Conservation (phyloP, 495 filamentous ascomycete species). For the Sordaria brevicollis region DNA sequence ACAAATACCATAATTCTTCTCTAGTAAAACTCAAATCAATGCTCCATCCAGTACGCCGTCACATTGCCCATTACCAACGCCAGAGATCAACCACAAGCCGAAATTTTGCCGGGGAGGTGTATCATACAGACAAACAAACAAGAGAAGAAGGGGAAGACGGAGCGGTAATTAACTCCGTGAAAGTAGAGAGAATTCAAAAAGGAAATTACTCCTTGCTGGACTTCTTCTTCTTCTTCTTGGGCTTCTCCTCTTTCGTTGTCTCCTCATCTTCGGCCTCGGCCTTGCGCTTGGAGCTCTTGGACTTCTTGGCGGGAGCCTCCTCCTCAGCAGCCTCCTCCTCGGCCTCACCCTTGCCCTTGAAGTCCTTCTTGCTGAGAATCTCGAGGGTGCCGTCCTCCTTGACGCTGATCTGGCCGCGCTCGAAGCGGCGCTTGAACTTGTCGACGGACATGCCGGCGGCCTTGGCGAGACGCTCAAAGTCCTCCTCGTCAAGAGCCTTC, state of each 20-base stretch:
- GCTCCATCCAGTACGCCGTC: constrained; percentile 15
- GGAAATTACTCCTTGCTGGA: constrained; percentile 25
- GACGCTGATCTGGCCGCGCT: constrained; percentile 53
- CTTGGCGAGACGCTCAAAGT: constrained; percentile 44
- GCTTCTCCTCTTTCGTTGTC: constrained; percentile 28
- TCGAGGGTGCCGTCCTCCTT: constrained; percentile 45
- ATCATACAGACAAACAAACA: constrained; percentile 24
- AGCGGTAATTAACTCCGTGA: neutral
- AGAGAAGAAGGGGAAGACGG: constrained; percentile 3
- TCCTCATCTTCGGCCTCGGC: constrained; percentile 18
- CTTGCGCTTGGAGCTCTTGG: constrained; percentile 36
- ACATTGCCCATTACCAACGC: constrained; percentile 22
- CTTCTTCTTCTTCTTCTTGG: constrained; percentile 40
- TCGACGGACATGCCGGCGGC: constrained; percentile 52
- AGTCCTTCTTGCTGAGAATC: constrained; percentile 55
- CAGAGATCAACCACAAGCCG: constrained; percentile 16
- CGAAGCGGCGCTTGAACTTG: constrained; percentile 55
- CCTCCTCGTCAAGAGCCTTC: constrained; percentile 38
- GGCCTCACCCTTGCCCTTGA: constrained; percentile 45
- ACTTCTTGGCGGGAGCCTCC: constrained; percentile 21
- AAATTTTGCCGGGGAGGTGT: constrained; percentile 19
- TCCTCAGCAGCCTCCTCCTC: constrained; percentile 44
- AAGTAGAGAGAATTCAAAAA: constrained; percentile 2
- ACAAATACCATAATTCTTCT: constrained; percentile 4
- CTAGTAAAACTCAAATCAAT: constrained; percentile 10